A percentile compares a stretch with the other conserved stretches of the same genome.
phyloP scores from a whole-genome alignment of 441 rosid species.

The Croton setiger region DNA sequence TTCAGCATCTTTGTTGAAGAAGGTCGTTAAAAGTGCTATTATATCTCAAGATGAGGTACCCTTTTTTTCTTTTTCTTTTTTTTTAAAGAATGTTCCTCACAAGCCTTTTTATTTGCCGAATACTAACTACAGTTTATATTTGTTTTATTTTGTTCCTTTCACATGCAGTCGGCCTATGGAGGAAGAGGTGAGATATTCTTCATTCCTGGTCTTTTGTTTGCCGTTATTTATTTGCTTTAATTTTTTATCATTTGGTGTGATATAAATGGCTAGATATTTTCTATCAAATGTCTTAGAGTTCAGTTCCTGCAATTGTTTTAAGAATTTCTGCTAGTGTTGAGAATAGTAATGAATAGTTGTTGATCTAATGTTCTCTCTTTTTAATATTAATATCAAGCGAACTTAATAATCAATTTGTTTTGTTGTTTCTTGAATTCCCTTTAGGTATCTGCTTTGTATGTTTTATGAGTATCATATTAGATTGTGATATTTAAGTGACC shows the following conservation, averaged over 20 bases:
- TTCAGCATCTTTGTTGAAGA: background rate
- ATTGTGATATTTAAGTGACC: background rate
- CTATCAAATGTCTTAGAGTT: background rate
- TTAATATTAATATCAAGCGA: background rate
- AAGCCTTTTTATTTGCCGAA: background rate
- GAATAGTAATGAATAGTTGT: background rate
- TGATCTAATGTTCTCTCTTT: background rate
- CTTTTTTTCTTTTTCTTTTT: background rate
- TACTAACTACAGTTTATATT: background rate
- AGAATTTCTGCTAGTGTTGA: background rate
- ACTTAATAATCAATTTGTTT: background rate
- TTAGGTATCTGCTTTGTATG: background rate
- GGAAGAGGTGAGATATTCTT: constrained; percentile 50
- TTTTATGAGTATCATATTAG: background rate
- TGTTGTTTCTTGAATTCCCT: background rate
- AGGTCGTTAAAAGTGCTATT: background rate
- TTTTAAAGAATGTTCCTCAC: background rate
- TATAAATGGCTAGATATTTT: background rate
- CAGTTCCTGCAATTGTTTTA: background rate
- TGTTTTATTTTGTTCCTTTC: background rate
- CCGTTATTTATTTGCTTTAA: background rate
- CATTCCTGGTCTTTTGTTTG: background rate
- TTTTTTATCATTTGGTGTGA: background rate
- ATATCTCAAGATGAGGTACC: constrained; percentile 19
- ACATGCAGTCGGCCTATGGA: constrained; percentile 59